These are phyloP conservation scores for Kodamaea neixiangensis DNA, from an alignment of 805 yeast species.

Conservation along the genomic window DNA sequence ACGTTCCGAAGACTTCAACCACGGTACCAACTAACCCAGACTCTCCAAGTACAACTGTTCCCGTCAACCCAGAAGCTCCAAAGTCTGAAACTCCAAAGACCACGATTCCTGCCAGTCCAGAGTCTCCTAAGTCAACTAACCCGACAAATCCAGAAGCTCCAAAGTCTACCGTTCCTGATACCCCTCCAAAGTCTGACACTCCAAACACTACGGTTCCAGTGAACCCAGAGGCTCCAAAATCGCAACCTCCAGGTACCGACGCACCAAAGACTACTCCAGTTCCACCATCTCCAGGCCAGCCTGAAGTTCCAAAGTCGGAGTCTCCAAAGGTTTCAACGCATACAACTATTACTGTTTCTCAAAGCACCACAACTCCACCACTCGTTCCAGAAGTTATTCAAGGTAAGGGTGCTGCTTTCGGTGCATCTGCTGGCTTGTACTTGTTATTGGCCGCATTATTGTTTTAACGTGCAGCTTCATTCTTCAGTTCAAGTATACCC, in stretches of 20 bases:
- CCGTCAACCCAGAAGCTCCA: not conserved
- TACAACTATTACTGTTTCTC: not conserved
- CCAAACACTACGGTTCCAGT: not conserved
- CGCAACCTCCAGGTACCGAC: too few relatives aligned
- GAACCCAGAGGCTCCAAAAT: not conserved
- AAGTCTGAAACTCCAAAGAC: not conserved
- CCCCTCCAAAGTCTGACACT: not conserved
- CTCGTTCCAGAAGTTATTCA: not conserved
- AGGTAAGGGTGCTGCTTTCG: constrained; percentile 10
- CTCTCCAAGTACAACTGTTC: not conserved
- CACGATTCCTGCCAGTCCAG: not conserved
- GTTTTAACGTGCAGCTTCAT: not conserved
- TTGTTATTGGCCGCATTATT: constrained; percentile 9
- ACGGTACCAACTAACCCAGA: not conserved
- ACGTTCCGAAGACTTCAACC: constrained; percentile 2
- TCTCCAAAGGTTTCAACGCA: not conserved
- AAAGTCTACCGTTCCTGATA: not conserved
- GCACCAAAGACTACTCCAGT: not conserved
- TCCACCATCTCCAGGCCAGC: not conserved
- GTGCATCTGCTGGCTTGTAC: constrained; percentile 10
- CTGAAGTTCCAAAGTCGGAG: not conserved
- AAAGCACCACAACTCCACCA: not conserved
- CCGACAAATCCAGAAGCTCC: not conserved
- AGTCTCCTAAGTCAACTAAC: too few relatives aligned
- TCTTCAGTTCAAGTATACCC: not conserved